phyloP scores from a whole-genome alignment of 441 rosid genomes.

The Theobroma grandiflorum region DNA sequence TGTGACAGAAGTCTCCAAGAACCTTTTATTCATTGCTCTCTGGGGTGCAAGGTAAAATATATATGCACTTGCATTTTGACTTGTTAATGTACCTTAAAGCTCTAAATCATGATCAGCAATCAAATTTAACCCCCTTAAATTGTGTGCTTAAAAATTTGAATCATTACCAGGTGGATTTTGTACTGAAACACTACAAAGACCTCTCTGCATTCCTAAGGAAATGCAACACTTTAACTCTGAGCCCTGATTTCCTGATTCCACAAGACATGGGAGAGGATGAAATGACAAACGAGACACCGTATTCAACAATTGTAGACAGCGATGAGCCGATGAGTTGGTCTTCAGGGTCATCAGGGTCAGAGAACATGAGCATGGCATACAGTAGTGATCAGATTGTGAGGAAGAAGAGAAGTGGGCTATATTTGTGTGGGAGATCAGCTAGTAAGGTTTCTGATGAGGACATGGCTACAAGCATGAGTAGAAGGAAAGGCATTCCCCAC shows the following conservation, averaged over 20 bases:
- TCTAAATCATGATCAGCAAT: not conserved
- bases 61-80: not conserved
- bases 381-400: conserved; percentile 59
- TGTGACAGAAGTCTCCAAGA: conserved; percentile 97
- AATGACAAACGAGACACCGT: conserved; percentile 55
- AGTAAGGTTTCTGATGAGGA: conserved; percentile 64
- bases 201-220: conserved; percentile 66
- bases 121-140: not conserved
- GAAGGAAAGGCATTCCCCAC: conserved; percentile 94
- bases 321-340: conserved; percentile 87
- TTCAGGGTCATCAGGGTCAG: conserved; percentile 66
- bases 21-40: conserved; percentile 87
- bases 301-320: conserved; percentile 74
- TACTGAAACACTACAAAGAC: conserved; percentile 76
- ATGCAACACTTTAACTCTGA: conserved; percentile 74
- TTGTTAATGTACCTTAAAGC: not conserved
- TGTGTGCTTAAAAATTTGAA: not conserved
- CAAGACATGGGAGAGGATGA: conserved; percentile 75
- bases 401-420: conserved; percentile 83
- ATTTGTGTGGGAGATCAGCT: conserved; percentile 65
- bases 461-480: conserved; percentile 72
- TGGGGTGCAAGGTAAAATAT: conserved; percentile 82
- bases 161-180: conserved; percentile 75
- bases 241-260: conserved; percentile 89
- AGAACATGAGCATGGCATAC: conserved; percentile 50